A percentile compares a stretch with the other conserved stretches of the same genome.
phyloP scores from a whole-genome alignment of 83 land plant genomes.

The Picea engelmannii region DNA sequence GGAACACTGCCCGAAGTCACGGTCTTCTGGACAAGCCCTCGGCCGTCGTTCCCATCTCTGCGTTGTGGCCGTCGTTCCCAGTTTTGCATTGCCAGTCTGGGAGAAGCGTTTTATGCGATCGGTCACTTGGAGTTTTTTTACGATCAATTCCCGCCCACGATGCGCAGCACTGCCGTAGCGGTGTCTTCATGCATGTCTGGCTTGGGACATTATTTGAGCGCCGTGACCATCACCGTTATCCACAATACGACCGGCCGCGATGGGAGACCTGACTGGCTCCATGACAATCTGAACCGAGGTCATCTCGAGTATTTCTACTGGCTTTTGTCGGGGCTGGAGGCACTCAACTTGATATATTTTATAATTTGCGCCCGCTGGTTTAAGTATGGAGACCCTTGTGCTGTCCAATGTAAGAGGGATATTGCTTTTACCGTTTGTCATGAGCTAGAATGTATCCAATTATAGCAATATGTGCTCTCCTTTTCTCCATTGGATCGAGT shows the following conservation, averaged over 20 bases:
- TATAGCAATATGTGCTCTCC: too few relatives aligned
- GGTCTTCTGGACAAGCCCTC: slow-evolving; percentile 21
- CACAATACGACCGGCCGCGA: slow-evolving; percentile 22
- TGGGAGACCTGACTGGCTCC: slow-evolving; percentile 49
- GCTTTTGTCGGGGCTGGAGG: slow-evolving; percentile 45
- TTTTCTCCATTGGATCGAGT: too few relatives aligned
- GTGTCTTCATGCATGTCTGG: slow-evolving; percentile 43
- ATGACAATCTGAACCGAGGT: slow-evolving; percentile 43
- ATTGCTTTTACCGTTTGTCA: too few relatives aligned
- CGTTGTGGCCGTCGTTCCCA: background rate
- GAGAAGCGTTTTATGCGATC: slow-evolving; percentile 45
- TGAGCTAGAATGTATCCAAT: too few relatives aligned
- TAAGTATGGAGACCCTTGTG: too few relatives aligned
- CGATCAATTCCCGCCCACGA: slow-evolving; percentile 65
- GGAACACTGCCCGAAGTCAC: slow-evolving; percentile 18
- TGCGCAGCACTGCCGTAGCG: slow-evolving; percentile 54
- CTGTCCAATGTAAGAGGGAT: too few relatives aligned
- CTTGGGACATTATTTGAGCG: slow-evolving; percentile 45
- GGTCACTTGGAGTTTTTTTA: slow-evolving; percentile 64
- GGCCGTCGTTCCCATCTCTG: slow-evolving; percentile 62
- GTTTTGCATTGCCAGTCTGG: slow-evolving; percentile 35
- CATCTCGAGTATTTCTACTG: slow-evolving; percentile 60
- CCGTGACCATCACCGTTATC: slow-evolving; percentile 29
- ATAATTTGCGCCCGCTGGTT: slow-evolving; percentile 18
- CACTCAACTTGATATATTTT: slow-evolving; percentile 42